Base-by-base conservation (phyloP, 140 eudicot genomes). In the Artemisia princeps region DNA sequence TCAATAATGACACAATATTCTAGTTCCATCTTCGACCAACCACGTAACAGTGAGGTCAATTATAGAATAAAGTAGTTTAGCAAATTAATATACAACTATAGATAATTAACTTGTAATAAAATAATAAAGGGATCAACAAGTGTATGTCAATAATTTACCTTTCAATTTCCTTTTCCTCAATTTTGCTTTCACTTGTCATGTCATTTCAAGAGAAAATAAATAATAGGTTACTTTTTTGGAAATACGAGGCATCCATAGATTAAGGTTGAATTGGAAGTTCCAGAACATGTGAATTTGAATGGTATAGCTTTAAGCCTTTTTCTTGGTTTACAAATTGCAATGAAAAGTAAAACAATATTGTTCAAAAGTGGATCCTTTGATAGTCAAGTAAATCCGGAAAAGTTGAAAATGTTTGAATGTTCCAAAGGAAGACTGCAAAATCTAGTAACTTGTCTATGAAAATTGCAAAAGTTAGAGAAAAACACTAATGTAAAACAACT, bases 381-480 rank as follows among this genome's bases (percentile, higher is more conserved):
- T 12, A 19, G 37, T 22, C 10, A 68, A 67, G 62, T 53, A 67
- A 55, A 26, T 4, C 33, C 62, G 30, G 10, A 23, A 60, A 60
- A 20, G 9, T 19, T 22, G 10, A 17, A 55, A 19, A 55, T 1
- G 3, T 22, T 55, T 19, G 22, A 20, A 55, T 55, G 61, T 17
- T 55, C 59, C 15, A 53, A 53, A 53, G 59, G 59, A 53, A 0
- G 59, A 53, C 22, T 15, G 63, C 78, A 65, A 49, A 74, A 66
- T 65, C 68, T 64, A 44, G 58, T 71, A 56, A 57, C 69, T 6
- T 17, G 19, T 63, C 60, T 30, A 11, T 12, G 20, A 68, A 60
- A 72, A 67, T 60, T 65, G 60, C 57, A 67, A 61, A 60, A 48
- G 78, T 72, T 60, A 66, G 16, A 50, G 69, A 17, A 53, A 72